Evolutionary conservation across 495 filamentous ascomycete genomes (phyloP).

Genomic region (Penicillium taxi): DNA sequence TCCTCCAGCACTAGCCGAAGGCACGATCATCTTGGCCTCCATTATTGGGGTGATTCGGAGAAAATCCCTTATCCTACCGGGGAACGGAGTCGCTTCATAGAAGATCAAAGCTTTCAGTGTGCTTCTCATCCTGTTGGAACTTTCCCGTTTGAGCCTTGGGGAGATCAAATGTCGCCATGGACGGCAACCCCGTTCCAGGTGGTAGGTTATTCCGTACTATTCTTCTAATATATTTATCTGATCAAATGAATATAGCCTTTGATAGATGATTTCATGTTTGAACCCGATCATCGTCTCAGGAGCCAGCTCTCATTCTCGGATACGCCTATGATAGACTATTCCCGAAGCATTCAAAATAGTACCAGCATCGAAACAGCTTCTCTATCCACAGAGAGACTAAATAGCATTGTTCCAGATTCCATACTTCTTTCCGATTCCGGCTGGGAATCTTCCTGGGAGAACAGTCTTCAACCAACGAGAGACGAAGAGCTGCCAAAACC

Average conservation of each 20-base stretch:
- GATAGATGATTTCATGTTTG: neutral
- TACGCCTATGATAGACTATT: neutral
- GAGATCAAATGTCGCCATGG: constrained; percentile 1
- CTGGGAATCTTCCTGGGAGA: constrained; percentile 1
- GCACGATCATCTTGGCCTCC: neutral
- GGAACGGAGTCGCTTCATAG: neutral
- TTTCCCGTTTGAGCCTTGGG: constrained; percentile 2
- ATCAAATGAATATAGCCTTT: no score
- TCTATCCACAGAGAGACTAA: neutral
- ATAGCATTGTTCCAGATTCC: neutral
- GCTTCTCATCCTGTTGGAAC: neutral
- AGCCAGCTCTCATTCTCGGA: neutral
- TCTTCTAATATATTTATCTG: no score
- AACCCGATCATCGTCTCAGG: neutral
- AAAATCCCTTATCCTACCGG: neutral
- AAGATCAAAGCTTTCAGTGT: neutral
- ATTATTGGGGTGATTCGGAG: constrained; percentile 4
- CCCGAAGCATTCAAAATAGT: neutral
- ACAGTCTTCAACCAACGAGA: neutral
- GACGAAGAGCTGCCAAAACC: neutral
- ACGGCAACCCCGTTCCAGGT: neutral
- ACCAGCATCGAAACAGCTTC: neutral
- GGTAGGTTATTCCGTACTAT: constrained; percentile 1
- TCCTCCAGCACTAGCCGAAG: neutral
- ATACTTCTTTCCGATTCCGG: neutral